Percentiles rank a stretch among this genome's conserved stretches.
Conservation (phyloP, 306 rosid genomes). For the Biancaea sappan region DNA sequence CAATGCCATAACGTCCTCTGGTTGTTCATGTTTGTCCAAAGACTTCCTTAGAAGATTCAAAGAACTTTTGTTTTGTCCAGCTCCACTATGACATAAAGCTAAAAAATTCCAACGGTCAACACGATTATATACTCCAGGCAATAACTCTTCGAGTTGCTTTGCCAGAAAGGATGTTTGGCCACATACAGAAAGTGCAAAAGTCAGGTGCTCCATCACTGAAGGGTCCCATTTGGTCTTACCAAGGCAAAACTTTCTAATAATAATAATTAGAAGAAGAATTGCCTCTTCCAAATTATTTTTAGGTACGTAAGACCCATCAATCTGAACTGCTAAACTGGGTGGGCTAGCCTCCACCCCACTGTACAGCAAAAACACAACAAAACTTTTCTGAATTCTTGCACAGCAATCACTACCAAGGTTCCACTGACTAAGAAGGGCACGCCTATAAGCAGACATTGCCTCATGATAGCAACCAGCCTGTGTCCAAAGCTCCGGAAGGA, state of each 20-base stretch:
- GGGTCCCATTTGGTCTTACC: slow-evolving; percentile 91
- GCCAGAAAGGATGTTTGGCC: slow-evolving; percentile 79
- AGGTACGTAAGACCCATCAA: slow-evolving; percentile 84
- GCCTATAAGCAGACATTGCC: slow-evolving; percentile 79
- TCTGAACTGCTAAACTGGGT: slow-evolving; percentile 91
- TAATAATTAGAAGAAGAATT: slow-evolving; percentile 84
- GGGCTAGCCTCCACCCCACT: slow-evolving; percentile 94
- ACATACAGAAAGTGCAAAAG: slow-evolving; percentile 84
- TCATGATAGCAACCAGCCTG: slow-evolving; percentile 71
- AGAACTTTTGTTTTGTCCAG: slow-evolving; percentile 65
- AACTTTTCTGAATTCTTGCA: slow-evolving; percentile 85
- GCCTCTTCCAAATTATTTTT: slow-evolving; percentile 96
- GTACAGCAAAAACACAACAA: slow-evolving; percentile 78
- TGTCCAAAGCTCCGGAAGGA: slow-evolving; percentile 97
- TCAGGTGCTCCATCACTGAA: slow-evolving; percentile 88
- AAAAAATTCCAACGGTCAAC: slow-evolving; percentile 86
- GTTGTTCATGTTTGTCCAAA: slow-evolving; percentile 75
- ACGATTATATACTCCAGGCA: slow-evolving; percentile 89
- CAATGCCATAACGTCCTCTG: slow-evolving; percentile 69
- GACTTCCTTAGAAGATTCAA: slow-evolving; percentile 77
- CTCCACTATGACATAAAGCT: slow-evolving; percentile 84
- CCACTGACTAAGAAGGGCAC: slow-evolving; percentile 91
- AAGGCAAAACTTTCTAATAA: slow-evolving; percentile 61
- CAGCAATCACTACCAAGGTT: slow-evolving; percentile 83
- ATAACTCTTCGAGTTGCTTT: slow-evolving; percentile 74